These are phyloP conservation scores for Lathyrus aphaca DNA, from an alignment of 306 rosid genomes.

Conservation along the genomic window DNA sequence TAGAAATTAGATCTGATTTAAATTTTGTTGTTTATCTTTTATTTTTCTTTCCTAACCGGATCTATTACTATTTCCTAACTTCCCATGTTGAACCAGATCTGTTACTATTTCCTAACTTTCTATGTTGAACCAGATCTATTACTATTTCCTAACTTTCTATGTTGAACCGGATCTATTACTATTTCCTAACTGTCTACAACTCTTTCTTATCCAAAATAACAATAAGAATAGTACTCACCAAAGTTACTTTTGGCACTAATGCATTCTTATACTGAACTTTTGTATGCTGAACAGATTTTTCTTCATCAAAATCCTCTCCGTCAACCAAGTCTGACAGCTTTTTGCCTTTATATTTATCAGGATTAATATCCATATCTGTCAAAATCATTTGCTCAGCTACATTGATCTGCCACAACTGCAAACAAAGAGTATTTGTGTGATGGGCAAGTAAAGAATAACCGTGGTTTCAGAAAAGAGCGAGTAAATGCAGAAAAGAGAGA, in stretches of 20 bases:
- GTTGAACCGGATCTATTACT: not conserved
- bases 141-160: not conserved
- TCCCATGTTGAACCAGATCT: not conserved
- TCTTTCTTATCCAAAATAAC: slow-evolving; percentile 2
- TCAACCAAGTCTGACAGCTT: slow-evolving; percentile 69
- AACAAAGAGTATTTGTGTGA: slow-evolving; percentile 33
- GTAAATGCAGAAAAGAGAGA: not conserved
- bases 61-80: not conserved
- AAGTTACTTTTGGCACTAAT: slow-evolving; percentile 59
- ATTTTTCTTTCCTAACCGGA: slow-evolving; percentile 9
- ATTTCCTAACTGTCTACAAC: not conserved
- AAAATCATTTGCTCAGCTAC: slow-evolving; percentile 88
- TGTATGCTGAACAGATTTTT: slow-evolving; percentile 69
- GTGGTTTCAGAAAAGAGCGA: not conserved
- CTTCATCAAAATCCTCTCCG: slow-evolving; percentile 75
- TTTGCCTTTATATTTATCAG: slow-evolving; percentile 81
- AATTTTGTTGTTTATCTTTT: slow-evolving; percentile 11
- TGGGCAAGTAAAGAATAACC: not conserved
- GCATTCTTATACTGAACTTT: slow-evolving; percentile 71
- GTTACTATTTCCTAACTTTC: not conserved
- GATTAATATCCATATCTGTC: slow-evolving; percentile 77
- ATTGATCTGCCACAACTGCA: slow-evolving; percentile 97
- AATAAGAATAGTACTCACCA: slow-evolving; percentile 60
- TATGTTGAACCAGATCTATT: not conserved
- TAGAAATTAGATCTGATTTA: slow-evolving; percentile 3